Base-by-base conservation (phyloP, 208 protist species). In the Leishmania braziliensis region DNA sequence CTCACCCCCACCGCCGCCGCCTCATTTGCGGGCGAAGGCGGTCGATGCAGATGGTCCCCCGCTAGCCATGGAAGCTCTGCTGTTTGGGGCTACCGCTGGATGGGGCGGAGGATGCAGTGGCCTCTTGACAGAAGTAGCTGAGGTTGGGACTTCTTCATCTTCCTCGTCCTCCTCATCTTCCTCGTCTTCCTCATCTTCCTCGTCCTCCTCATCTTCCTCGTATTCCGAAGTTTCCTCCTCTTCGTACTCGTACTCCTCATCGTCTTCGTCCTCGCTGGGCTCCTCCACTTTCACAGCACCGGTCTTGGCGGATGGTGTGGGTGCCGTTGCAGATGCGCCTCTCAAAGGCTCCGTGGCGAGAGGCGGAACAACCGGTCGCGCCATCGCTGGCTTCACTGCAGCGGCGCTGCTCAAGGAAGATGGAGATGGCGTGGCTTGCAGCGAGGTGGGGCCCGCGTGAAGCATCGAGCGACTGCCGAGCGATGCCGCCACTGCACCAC, bases 171-270 rank as follows among this genome's bases (percentile, higher is more conserved):
- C 71, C 74, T 63, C 53, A 16, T 46, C 48, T n/a, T 65, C 71
- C 50, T 78, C 79, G 8, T 73, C 46, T 26, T 73, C 26, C 58
- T 79, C 62, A 23, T 62, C 65, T 23, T 78, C 58, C 65, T 84
- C 80, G 1, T 82, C 79, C 0, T 74, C 79, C 29, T 77, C 74
- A 3, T 65, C 60, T 10, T 65, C 23, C 8, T 65, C 60, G 60
- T 65, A n/a, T 70, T 39, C 78, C 5, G 60, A 65, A n/a, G 60
- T 65, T 29, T 66, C 63, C 48, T 83, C 79, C 16, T 83, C 62
- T 53, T 79, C 80, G 68, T 79, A 73, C 62, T 84, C 81, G n/a
- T 75, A 62, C 39, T 75, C 66, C 39, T 60, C 65, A 3, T 68
- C 70, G 9, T 80, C 66, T 23, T 84, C 81, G 29, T 80, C 75